Evolutionary conservation across 176 grass and related monocot genomes (phyloP).

Genomic region (Panicum miliaceum): DNA sequence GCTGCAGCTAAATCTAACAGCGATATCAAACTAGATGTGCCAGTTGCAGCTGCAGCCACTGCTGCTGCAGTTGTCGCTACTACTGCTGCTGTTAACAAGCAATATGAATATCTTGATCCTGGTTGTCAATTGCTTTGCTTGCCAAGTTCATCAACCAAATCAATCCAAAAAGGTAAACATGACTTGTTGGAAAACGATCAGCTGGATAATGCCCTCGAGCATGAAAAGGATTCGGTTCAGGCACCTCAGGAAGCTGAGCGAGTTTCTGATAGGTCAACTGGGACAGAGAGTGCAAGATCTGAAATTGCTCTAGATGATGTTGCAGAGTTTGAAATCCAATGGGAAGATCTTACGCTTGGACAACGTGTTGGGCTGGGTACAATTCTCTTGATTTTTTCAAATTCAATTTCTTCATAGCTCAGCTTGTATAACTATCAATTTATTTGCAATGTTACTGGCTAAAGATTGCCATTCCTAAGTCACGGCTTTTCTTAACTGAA

Average conservation of each 20-base stretch:
- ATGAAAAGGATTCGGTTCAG: conserved; percentile 57
- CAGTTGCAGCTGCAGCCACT: conserved; percentile 85
- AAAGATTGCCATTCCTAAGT: conserved; percentile 16
- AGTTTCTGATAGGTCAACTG: conserved; percentile 77
- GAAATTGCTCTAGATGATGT: conserved; percentile 83
- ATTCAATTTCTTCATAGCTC: conserved; percentile 17
- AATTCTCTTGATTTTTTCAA: conserved; percentile 31
- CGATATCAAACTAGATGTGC: conserved; percentile 82
- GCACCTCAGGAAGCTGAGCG: conserved; percentile 64
- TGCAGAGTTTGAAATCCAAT: conserved; percentile 89
- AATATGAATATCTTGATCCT: conserved; percentile 60
- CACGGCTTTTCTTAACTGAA: conserved; percentile 20
- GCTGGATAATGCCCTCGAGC: conserved; percentile 48
- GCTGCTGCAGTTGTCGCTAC: conserved; percentile 97
- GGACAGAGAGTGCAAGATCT: conserved; percentile 86
- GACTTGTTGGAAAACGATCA: conserved; percentile 51
- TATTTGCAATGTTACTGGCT: conserved; percentile 19
- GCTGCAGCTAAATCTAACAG: conserved; percentile 87
- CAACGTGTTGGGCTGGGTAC: conserved; percentile 95
- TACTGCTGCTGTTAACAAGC: conserved; percentile 81
- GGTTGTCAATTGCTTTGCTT: conserved; percentile 55
- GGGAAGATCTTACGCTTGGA: conserved; percentile 91
- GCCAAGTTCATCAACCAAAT: conserved; percentile 53
- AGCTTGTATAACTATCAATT: background rate
- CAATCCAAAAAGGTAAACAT: conserved; percentile 43